These are phyloP conservation scores for Suhomyces wounanorum DNA, from an alignment of 1,139 yeast genomes.

Conservation along the genomic window DNA sequence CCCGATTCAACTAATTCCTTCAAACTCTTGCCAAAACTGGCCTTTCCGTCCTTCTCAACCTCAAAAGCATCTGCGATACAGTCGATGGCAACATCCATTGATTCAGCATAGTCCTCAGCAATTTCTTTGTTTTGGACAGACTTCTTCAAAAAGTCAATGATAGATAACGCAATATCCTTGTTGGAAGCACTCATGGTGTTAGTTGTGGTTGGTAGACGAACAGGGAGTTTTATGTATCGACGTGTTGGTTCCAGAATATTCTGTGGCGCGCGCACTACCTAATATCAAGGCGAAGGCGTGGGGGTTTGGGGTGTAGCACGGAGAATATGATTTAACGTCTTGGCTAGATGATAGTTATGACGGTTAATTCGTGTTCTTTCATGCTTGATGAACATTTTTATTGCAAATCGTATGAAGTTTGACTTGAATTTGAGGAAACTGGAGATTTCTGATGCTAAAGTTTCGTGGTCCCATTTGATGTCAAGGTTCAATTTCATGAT, in stretches of 20 bases:
- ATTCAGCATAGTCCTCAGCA: constrained; percentile 79
- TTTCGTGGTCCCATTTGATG: constrained; percentile 55
- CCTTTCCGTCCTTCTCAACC: constrained; percentile 54
- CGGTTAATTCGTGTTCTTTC: constrained; percentile 13
- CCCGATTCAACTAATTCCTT: constrained; percentile 42
- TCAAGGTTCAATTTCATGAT: constrained; percentile 38
- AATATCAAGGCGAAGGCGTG: not conserved
- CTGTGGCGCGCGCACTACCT: constrained; percentile 12
- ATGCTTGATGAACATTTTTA: constrained; percentile 33
- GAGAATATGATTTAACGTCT: constrained; percentile 5
- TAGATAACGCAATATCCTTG: constrained; percentile 73
- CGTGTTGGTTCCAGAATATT: constrained; percentile 13
- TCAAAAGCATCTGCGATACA: constrained; percentile 88
- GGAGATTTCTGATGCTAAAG: constrained; percentile 62
- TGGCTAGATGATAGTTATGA: constrained; percentile 4
- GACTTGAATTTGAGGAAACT: constrained; percentile 55
- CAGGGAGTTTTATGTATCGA: constrained; percentile 3
- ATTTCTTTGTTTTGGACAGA: constrained; percentile 65
- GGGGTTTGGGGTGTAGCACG: not conserved
- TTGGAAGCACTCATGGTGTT: constrained; percentile 36
- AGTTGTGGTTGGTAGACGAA: not conserved
- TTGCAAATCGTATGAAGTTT: constrained; percentile 37
- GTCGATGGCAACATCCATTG: constrained; percentile 94
- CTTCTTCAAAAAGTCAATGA: constrained; percentile 68
- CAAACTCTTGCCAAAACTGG: constrained; percentile 49